Base-by-base conservation (phyloP, 768 basidiomycete species). In the Mycena alexandri region DNA sequence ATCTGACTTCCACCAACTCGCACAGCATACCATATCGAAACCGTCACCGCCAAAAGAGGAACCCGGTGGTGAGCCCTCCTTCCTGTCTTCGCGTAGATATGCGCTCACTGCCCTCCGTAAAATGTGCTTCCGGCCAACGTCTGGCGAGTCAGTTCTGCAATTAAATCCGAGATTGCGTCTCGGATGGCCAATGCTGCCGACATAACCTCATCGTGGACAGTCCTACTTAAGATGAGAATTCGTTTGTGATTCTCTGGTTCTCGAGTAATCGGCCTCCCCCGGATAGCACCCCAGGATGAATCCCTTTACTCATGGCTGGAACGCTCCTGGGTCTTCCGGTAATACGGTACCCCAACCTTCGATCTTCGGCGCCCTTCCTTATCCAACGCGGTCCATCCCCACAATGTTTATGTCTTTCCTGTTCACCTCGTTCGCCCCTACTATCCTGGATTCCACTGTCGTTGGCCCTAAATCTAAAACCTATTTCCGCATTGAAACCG, bases 371-470 rank as follows among this genome's bases (percentile, higher is more conserved):
- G 69, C 69, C 19, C 65, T 70, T 1, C 69, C 69, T 3, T 67
- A 63, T 14, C 51, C 61, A 0, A 46, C 61, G 0, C 56, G 22
- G 10, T n/a, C 33, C 16, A 47, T 71, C 1, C 22, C 68, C 0
- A 65, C 73, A 25, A 70, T 63, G 13, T 68, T 81, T 64, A 70
- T 84, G 62, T 79, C 82, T 8, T 81, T 85, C 76, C 77, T 77
- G 22, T 85, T 86, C 75, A 78, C 79, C 47, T 74, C 78, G 17
- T 76, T 80, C 71, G 80, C 75, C 46, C 78, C 81, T 6, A 79
- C 77, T 43, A 76, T 86, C 22, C 75, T 86, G 33, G 81, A 86
- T 73, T 86, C 79, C 65, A 78, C 70, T 24, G 80, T 86, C 58
- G 66, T 82, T 55, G 84, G 84, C 1, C 82, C 85, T 0, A 76